Base-by-base conservation (phyloP, 2,329 filamentous ascomycete genomes). In the Pyricularia pennisetigena region DNA sequence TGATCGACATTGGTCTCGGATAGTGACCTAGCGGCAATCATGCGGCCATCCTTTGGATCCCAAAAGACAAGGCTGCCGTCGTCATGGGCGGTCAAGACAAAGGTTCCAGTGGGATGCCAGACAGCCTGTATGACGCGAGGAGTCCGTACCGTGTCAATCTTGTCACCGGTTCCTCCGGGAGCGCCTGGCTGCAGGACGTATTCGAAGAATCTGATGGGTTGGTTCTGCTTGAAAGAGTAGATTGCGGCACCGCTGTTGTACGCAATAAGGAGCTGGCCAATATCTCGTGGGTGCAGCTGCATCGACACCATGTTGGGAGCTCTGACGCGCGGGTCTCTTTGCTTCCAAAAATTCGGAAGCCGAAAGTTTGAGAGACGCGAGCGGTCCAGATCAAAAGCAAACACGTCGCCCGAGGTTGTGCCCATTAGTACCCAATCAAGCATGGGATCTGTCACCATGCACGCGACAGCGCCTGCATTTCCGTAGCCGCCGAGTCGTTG, bases 21-120 rank as follows among this genome's bases (percentile, higher is more conserved):
- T 35, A 97, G 78, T 0, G 92, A 97, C 73, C 95, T 85, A 4
- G 94, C 94, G 82, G 93, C 88, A 7, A 99, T 80, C 54, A 97
- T 81, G 68, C 91, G 88, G 8, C 92, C 93, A 75, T 98, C 94
- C 74, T 93, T 96, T 0, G 90, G 82, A 77, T 99, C 95, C 94
- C 94, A 99, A 72, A 98, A 90, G 0, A 97, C 94, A 64, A 99
- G 81, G 73, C 92, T 97, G 41, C 91, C 90, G 76, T 99, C 95
- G 68, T 97, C 93, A 75, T 97, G 91, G 0, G 89, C 91, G 0
- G 93, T 97, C 72, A 95, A 76, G 54, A 97, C 81, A 74, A 97
- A 97, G 0, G 92, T 96, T 0, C 94, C 95, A 1, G 92, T 97
- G 0, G 95, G 95, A 79, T 99, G 95, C 94, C 94, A 99, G 20